These are phyloP conservation scores for Penicillium sp. DNA, from an alignment of 2,329 filamentous ascomycete species.

Conservation along the genomic window DNA sequence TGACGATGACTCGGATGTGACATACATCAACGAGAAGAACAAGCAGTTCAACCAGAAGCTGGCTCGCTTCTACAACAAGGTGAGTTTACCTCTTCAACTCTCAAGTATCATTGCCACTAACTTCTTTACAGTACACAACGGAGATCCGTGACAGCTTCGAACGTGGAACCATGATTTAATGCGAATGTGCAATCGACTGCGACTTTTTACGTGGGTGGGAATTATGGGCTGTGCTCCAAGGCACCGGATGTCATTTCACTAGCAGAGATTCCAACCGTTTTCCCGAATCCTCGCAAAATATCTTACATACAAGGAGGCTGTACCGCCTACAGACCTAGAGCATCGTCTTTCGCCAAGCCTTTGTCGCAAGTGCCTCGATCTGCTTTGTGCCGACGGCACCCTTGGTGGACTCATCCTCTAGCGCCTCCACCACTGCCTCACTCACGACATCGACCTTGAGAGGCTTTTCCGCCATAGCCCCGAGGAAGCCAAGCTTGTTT, in stretches of 20 bases:
- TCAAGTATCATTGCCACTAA: slow-evolving; percentile 16
- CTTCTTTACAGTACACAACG: slow-evolving; percentile 68
- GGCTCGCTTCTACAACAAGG: slow-evolving; percentile 92
- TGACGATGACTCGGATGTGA: slow-evolving; percentile 88
- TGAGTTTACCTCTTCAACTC: slow-evolving; percentile 32
- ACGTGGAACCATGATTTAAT: slow-evolving; percentile 89
- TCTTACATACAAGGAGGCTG: slow-evolving; percentile 4
- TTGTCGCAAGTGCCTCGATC: slow-evolving; percentile 78
- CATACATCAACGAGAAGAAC: slow-evolving; percentile 99
- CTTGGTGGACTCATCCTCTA: slow-evolving; percentile 70
- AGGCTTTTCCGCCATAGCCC: slow-evolving; percentile 80
- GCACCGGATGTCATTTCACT: slow-evolving; percentile 2
- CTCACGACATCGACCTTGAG: slow-evolving; percentile 84
- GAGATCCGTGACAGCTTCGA: slow-evolving; percentile 98
- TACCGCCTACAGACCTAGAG: slow-evolving; percentile 52
- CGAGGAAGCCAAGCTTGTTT: slow-evolving; percentile 76
- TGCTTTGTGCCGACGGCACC: slow-evolving; percentile 76
- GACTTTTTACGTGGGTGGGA: slow-evolving; percentile 22
- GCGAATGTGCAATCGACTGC: slow-evolving; percentile 18
- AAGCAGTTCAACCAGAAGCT: slow-evolving; percentile 99
- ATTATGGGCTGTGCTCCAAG: slow-evolving; percentile 3
- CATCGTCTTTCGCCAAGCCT: slow-evolving; percentile 90
- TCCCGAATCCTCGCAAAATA: slow-evolving; percentile 1
- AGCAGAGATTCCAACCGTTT: slow-evolving; percentile 7
- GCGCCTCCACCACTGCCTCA: slow-evolving; percentile 84